A percentile compares a stretch with the other conserved stretches of the same genome.
phyloP scores from a whole-genome alignment of 1,284 basidiomycete genomes.

The Ceratobasidium sp. region DNA sequence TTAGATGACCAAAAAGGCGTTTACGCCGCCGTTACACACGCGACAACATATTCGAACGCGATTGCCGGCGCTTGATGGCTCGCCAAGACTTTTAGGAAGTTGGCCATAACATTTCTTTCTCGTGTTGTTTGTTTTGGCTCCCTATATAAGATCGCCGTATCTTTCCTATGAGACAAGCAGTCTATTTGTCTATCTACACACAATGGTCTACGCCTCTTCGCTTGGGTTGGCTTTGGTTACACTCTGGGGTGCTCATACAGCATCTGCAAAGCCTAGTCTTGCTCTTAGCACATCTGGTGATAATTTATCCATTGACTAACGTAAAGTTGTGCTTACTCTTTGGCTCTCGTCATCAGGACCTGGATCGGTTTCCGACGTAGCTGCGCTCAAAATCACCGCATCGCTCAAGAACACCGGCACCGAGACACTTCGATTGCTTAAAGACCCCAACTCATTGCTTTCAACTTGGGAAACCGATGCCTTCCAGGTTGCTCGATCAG shows the following conservation, averaged over 20 bases:
- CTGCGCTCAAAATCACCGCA: conserved; percentile 61
- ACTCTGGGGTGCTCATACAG: conserved; percentile 11
- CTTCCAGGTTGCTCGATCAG: conserved; percentile 54
- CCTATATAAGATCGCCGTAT: conserved; percentile 1
- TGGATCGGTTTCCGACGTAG: conserved; percentile 58
- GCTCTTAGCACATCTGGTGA: conserved; percentile 37
- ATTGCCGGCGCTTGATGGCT: conserved; percentile 18
- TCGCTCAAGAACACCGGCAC: conserved; percentile 65
- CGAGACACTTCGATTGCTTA: conserved; percentile 64
- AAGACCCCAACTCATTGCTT: conserved; percentile 62
- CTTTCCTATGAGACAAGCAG: neutral
- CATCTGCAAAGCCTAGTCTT: conserved; percentile 23
- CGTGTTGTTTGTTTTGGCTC: no score
- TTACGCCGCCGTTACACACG: conserved; percentile 8
- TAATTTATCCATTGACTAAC: neutral
- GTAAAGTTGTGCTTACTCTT: neutral
- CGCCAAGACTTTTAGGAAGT: conserved; percentile 21
- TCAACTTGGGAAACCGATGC: conserved; percentile 62
- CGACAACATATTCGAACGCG: conserved; percentile 8
- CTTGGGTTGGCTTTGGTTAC: conserved; percentile 30
- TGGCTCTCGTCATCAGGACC: conserved; percentile 48
- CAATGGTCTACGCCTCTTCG: conserved; percentile 25
- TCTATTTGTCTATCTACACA: neutral
- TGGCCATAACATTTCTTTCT: neutral
- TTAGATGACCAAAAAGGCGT: neutral